A percentile compares a stretch with the other conserved stretches of the same genome.
Evolutionary conservation across 2,329 filamentous ascomycete species (phyloP).

Genomic region (Didymella pinodella): DNA sequence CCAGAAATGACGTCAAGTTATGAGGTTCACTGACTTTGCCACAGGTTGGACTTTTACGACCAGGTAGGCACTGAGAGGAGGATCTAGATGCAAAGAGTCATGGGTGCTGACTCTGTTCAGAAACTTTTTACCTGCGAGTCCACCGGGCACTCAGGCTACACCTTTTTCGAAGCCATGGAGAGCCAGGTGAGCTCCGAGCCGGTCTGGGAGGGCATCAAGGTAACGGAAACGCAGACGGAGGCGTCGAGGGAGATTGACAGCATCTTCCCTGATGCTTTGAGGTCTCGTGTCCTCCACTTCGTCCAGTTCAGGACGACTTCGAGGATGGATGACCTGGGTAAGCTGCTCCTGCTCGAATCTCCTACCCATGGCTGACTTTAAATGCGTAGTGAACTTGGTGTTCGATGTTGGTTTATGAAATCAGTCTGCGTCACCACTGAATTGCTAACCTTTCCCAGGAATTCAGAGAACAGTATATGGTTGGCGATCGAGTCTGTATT

Average conservation of each 20-base stretch:
- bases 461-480: constrained; percentile 47
- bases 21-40: constrained; percentile 29
- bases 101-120: constrained; percentile 55
- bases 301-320: constrained; percentile 87
- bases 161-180: constrained; percentile 89
- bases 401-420: constrained; percentile 36
- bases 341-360: constrained; percentile 28
- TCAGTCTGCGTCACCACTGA: not conserved
- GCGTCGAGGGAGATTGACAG: constrained; percentile 90
- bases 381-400: constrained; percentile 40
- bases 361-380: constrained; percentile 41
- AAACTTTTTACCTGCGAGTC: constrained; percentile 95
- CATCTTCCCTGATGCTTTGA: constrained; percentile 88
- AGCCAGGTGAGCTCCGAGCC: constrained; percentile 75
- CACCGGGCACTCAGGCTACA: constrained; percentile 88
- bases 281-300: constrained; percentile 86
- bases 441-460: constrained; percentile 32
- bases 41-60: constrained; percentile 90
- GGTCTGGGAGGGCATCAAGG: constrained; percentile 35
- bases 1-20: constrained; percentile 32
- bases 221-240: constrained; percentile 53
- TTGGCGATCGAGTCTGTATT: constrained; percentile 45
- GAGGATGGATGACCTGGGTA: constrained; percentile 82
- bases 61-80: constrained; percentile 66
- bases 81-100: not conserved